Percentiles rank a stretch among this genome's conserved stretches.
These are phyloP conservation scores for Physcia stellaris DNA, from an alignment of 495 filamentous ascomycete genomes.

Conservation along the genomic window DNA sequence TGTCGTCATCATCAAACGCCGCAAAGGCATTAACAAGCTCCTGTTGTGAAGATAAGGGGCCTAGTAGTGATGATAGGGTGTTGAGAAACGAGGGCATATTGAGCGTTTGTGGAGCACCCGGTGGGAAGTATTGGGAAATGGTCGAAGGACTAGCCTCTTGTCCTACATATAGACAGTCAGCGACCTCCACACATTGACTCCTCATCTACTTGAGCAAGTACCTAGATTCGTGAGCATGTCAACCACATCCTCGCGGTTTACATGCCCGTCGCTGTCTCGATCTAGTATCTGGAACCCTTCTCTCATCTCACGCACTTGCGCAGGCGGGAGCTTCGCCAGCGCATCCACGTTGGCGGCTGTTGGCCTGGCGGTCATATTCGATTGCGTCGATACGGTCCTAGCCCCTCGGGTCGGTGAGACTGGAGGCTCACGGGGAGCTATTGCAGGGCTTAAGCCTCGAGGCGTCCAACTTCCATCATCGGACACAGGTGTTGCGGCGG, in stretches of 20 bases:
- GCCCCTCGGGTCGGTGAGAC: conserved; percentile 11
- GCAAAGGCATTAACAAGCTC: conserved; percentile 80
- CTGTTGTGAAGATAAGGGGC: conserved; percentile 52
- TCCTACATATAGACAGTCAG: conserved; percentile 20
- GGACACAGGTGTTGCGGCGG: conserved; percentile 15
- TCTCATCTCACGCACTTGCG: conserved; percentile 60
- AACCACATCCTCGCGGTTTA: conserved; percentile 63
- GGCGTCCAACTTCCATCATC: conserved; percentile 18
- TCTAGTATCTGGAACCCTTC: conserved; percentile 84
- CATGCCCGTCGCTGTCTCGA: conserved; percentile 59
- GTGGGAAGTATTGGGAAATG: conserved; percentile 64
- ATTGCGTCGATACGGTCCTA: conserved; percentile 11
- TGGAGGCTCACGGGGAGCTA: conserved; percentile 6
- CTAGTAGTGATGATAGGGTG: conserved; percentile 57
- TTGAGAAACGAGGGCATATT: conserved; percentile 76
- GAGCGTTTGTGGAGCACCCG: conserved; percentile 48
- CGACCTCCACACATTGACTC: not conserved
- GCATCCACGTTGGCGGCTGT: conserved; percentile 26
- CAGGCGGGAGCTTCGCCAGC: conserved; percentile 46
- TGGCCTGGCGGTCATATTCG: conserved; percentile 15
- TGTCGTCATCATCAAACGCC: conserved; percentile 92
- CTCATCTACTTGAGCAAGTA: conserved; percentile 22
- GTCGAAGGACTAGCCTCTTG: conserved; percentile 45
- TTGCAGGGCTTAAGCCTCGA: conserved; percentile 14
- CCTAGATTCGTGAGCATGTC: conserved; percentile 71